Evolutionary conservation across 2,329 filamentous ascomycete genomes (phyloP).

Genomic region (Thelonectria blattea): DNA sequence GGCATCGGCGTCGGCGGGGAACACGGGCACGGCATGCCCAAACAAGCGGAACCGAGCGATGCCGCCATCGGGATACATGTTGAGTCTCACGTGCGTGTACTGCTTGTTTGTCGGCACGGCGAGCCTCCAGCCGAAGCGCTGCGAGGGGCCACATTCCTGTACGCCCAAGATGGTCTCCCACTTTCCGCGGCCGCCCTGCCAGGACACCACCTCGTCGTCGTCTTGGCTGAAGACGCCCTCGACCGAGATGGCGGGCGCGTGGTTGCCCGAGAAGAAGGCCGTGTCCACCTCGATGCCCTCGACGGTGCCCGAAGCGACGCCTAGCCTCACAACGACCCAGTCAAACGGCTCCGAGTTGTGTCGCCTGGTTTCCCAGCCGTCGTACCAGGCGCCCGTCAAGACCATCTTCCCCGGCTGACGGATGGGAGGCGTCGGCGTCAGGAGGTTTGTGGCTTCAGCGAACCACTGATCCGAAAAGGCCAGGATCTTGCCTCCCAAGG

Average conservation of each 20-base stretch:
- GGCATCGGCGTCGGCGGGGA: constrained; percentile 68
- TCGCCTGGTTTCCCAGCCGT: constrained; percentile 72
- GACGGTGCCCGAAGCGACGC: constrained; percentile 73
- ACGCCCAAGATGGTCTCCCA: constrained; percentile 76
- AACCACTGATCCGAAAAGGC: constrained; percentile 74
- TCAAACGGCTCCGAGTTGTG: constrained; percentile 70
- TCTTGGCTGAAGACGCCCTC: constrained; percentile 73
- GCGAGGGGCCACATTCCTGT: constrained; percentile 75
- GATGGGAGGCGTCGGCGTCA: constrained; percentile 69
- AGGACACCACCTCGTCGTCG: constrained; percentile 68
- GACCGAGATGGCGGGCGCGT: constrained; percentile 79
- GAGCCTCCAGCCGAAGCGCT: constrained; percentile 76
- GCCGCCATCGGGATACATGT: constrained; percentile 87
- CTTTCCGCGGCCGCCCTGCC: constrained; percentile 62
- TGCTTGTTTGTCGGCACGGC: constrained; percentile 63
- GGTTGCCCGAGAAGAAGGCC: constrained; percentile 81
- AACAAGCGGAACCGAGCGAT: constrained; percentile 82
- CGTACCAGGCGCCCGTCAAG: constrained; percentile 72
- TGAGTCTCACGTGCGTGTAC: constrained; percentile 80
- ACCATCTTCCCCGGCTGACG: constrained; percentile 71
- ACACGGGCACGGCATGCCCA: constrained; percentile 77
- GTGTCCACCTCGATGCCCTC: constrained; percentile 81
- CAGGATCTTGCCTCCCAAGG: constrained; percentile 67
- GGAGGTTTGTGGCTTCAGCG: constrained; percentile 67
- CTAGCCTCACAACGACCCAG: constrained; percentile 70